A percentile compares a stretch with the other conserved stretches of the same genome.
Evolutionary conservation across 495 filamentous ascomycete genomes (phyloP).

Genomic region (Penicillium bovifimosum): DNA sequence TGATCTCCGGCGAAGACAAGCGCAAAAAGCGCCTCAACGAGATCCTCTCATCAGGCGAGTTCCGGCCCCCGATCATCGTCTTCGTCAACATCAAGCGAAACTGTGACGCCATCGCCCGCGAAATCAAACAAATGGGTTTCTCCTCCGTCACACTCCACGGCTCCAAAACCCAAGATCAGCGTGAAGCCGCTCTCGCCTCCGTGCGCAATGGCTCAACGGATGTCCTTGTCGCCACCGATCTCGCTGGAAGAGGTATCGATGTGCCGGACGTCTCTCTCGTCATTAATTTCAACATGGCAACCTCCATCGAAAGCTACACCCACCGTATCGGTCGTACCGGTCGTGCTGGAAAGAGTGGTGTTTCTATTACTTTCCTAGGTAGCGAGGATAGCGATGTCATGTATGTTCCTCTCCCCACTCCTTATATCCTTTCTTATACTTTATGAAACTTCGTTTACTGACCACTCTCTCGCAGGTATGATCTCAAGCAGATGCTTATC

Average conservation of each 20-base stretch:
- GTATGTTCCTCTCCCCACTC: constrained; percentile 49
- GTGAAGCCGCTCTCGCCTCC: constrained; percentile 88
- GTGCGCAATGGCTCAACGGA: constrained; percentile 73
- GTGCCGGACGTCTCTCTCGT: constrained; percentile 91
- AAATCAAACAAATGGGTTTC: constrained; percentile 94
- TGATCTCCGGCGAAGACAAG: constrained; percentile 88
- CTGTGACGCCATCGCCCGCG: constrained; percentile 90
- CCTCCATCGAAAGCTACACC: constrained; percentile 89
- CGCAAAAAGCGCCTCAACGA: constrained; percentile 94
- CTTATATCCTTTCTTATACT: not conserved
- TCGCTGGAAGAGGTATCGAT: constrained; percentile 97
- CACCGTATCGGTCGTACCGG: constrained; percentile 97
- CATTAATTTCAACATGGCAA: constrained; percentile 99
- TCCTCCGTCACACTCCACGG: constrained; percentile 89
- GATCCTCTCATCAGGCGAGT: constrained; percentile 80
- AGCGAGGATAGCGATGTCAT: constrained; percentile 88
- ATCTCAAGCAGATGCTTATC: constrained; percentile 91
- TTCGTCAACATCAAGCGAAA: constrained; percentile 99
- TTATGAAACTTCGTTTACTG: not conserved
- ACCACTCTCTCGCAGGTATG: constrained; percentile 48
- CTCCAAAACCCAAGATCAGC: constrained; percentile 93
- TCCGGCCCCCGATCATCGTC: constrained; percentile 90
- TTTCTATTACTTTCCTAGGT: constrained; percentile 93
- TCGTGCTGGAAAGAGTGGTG: constrained; percentile 95
- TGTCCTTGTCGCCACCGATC: constrained; percentile 94